These are phyloP conservation scores for Colletotrichum gloeosporioides DNA, from an alignment of 2,329 filamentous ascomycete genomes.

Conservation along the genomic window DNA sequence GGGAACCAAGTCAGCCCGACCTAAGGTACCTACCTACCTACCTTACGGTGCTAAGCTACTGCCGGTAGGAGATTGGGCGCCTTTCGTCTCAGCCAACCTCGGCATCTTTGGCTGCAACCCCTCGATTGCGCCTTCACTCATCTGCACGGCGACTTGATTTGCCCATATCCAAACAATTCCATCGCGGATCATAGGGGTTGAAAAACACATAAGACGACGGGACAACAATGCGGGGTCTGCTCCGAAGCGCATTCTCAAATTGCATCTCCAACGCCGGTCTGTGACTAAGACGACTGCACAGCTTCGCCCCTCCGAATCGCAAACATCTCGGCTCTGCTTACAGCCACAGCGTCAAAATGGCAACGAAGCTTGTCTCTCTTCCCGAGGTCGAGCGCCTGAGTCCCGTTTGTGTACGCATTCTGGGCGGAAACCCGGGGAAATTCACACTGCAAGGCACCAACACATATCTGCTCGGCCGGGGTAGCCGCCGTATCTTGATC, in stretches of 20 bases:
- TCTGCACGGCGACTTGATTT: background rate
- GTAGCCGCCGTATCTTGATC: slow-evolving; percentile 75
- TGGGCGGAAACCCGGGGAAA: slow-evolving; percentile 92
- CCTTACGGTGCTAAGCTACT: no score
- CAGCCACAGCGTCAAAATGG: slow-evolving; percentile 52
- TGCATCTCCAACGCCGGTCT: background rate
- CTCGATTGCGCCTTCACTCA: slow-evolving; percentile 6
- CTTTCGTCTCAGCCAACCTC: background rate
- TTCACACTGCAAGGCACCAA: slow-evolving; percentile 82
- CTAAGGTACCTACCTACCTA: no score
- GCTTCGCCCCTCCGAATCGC: background rate
- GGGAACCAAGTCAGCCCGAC: background rate
- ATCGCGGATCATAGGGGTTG: background rate
- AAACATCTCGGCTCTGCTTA: background rate
- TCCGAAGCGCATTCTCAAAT: background rate
- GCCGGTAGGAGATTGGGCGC: background rate
- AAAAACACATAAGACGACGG: background rate
- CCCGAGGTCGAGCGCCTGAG: slow-evolving; percentile 80
- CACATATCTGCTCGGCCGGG: slow-evolving; percentile 88
- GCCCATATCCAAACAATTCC: background rate
- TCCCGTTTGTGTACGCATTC: slow-evolving; percentile 78
- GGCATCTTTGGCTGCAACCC: background rate
- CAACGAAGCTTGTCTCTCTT: slow-evolving; percentile 66
- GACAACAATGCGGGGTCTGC: background rate
- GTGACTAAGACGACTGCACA: background rate